A percentile compares a stretch with the other conserved stretches of the same genome.
Evolutionary conservation across 129 eudicot species (phyloP).

Genomic region (Mikania micrantha): DNA sequence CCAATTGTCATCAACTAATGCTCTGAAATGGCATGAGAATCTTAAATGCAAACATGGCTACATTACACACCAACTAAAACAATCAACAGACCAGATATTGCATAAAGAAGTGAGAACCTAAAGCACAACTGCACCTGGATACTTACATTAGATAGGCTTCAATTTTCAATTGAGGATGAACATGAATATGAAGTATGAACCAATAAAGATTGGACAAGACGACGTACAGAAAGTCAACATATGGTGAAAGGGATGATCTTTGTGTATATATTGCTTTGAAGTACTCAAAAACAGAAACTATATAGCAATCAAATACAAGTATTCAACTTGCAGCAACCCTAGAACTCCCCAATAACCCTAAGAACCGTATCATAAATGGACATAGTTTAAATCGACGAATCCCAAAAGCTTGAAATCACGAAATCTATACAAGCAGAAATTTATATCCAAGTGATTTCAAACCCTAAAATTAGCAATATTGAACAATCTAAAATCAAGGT

Average conservation of each 20-base stretch:
- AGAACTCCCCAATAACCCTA: neutral
- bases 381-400: neutral
- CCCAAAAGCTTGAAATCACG: neutral
- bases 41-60: neutral
- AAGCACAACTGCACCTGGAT: neutral
- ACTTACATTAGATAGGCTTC: too few relatives aligned
- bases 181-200: neutral
- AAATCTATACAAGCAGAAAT: neutral
- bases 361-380: neutral
- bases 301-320: neutral
- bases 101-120: neutral
- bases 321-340: neutral
- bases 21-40: neutral
- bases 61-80: neutral
- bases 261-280: neutral
- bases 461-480: slow-evolving; percentile 4
- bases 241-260: neutral
- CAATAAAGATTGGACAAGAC: neutral
- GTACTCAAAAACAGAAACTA: neutral
- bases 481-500: slow-evolving; percentile 7
- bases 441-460: neutral
- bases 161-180: neutral
- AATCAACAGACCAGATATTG: neutral
- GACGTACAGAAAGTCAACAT: neutral
- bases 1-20: neutral